Evolutionary conservation across 2,329 filamentous ascomycete genomes (phyloP), one percentile per base, ranked within the genome.

Genomic region (Sporothrix schenckii): DNA sequence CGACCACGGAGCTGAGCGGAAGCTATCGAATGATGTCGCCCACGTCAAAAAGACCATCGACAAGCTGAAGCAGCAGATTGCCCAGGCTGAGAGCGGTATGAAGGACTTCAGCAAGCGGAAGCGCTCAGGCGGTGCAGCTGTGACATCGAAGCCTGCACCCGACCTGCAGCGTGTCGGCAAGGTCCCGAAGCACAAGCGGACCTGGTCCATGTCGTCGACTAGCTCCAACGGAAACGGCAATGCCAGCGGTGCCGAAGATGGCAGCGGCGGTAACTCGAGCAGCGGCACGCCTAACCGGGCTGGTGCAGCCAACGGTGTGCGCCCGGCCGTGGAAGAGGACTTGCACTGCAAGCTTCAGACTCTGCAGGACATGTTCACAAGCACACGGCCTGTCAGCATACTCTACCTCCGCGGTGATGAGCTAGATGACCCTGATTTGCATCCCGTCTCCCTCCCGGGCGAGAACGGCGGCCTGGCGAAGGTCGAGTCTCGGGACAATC

Each of bases 21-120:
- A 98, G 78, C 85, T 98, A 0, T 94, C 94, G 19, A 98, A 98
- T 77, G 94, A 98, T 75, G 87, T 97, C 10, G 92, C 92, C 0
- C 94, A 98, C 76, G 92, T 98, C 74, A 97, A 96, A 80, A 98
- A 97, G 81, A 92, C 91, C 0, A 97, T 98, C 75, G 94, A 97
- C 77, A 98, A 97, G 80, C 83, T 97, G 61, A 96, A 96, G 80
- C 93, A 97, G 77, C 94, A 97, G 77, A 95, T 97, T 72, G 85
- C 91, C 0, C 93, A 97, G 77, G 87, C 87, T 0, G 89, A 91
- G 76, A 89, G 84, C 66, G 88, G 89, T 0, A 83, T 89, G 76
- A 91, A 90, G 76, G 88, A 91, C 73, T 88, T 88, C 73, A 84
- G 86, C 58, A 91, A 90, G 78, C 83, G 89, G 69, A 90, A 90